Evolutionary conservation across 306 rosid species (phyloP), one percentile per base, ranked within the genome.

Genomic region (Biancaea sappan): DNA sequence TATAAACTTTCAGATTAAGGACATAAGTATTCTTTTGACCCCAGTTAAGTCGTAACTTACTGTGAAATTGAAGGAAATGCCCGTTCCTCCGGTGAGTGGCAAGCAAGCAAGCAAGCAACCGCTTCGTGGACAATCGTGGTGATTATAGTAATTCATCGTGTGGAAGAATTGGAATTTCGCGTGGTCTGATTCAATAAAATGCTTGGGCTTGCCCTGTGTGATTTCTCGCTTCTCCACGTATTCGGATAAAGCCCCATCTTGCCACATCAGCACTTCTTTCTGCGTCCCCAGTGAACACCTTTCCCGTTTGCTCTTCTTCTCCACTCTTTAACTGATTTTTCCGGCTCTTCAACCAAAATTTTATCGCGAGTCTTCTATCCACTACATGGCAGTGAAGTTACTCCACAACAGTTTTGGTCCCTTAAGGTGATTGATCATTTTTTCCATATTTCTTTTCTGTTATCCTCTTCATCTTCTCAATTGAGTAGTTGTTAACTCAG

Each of bases 351-450:
- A 24, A 50, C 9, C 69, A 50, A 24, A 31, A 9, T 70, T 82
- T 69, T 66, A 61, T 28, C 71, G 2, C 28, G 44, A 32, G 34
- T 63, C 77, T 63, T 73, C 47, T 40, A 16, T 66, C 69, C 63
- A 1, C 50, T 46, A 5, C 43, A 94, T 92, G 99, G 89, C 97
- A 13, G 71, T 90, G 34, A 89, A 81, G 80, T 73, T 88, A 38
- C 85, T 74, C 73, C 79, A 71, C 56, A 80, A 65, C 79, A 83
- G 81, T 57, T 81, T 82, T 65, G 80, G 87, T 3, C 38, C 90
- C 10, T 75, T 92, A 19, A 94, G 99, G 99, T 94, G 58, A 66
- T 72, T 34, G 16, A 34, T 34, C 77, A 19, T 13, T 5, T 77
- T 26, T 56, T 56, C 67, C 58, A 62, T 35, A 4, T 51, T 58